A percentile compares a stretch with the other conserved stretches of the same genome.
These are phyloP conservation scores for Trichosporon inkin DNA, from an alignment of 1,284 basidiomycete genomes.

Conservation along the genomic window DNA sequence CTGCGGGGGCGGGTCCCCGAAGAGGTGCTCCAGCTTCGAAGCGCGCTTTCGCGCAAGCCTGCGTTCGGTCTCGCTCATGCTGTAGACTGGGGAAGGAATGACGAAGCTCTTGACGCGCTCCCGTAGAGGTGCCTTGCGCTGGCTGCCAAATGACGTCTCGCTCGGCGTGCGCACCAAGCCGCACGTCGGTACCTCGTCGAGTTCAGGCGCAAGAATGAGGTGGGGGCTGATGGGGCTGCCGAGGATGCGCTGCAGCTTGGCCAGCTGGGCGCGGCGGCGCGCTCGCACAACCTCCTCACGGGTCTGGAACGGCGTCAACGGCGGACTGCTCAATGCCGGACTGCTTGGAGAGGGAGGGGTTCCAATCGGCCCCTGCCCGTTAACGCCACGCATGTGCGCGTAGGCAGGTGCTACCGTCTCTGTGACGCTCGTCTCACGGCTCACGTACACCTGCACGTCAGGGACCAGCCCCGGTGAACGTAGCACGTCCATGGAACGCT, in stretches of 20 bases:
- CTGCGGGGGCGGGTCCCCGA: slow-evolving; percentile 33
- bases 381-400: neutral
- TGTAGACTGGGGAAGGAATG: neutral
- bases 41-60: slow-evolving; percentile 27
- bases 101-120: neutral
- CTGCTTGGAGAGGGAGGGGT: too few relatives aligned
- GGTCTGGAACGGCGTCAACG: slow-evolving; percentile 1
- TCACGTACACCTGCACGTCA: slow-evolving; percentile 27
- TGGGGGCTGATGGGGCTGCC: slow-evolving; percentile 27
- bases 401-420: slow-evolving; percentile 19
- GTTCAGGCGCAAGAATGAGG: slow-evolving; percentile 12
- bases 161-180: neutral
- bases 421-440: slow-evolving; percentile 27
- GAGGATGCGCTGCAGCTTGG: slow-evolving; percentile 35
- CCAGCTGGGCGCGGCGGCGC: slow-evolving; percentile 27
- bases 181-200: slow-evolving; percentile 7
- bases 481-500: neutral
- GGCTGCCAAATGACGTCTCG: neutral
- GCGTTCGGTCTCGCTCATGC: slow-evolving; percentile 25
- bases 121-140: neutral
- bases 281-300: slow-evolving; percentile 23
- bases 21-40: slow-evolving; percentile 36
- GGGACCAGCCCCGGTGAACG: neutral
- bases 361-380: neutral
- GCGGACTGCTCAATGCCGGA: neutral